Evolutionary conservation across 495 filamentous ascomycete species (phyloP).

Genomic region (Daldinia loculata): DNA sequence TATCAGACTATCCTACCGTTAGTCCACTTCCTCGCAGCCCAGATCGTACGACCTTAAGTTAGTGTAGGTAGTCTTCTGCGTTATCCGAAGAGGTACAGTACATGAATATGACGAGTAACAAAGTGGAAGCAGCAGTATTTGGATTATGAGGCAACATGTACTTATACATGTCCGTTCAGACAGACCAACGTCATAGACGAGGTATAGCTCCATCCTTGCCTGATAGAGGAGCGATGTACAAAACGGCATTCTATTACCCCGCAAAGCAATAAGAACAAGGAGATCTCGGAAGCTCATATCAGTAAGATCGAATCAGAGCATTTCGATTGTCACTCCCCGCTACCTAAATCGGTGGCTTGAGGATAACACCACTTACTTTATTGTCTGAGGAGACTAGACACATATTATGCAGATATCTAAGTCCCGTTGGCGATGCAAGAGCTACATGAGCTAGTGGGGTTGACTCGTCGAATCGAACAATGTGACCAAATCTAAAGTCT

Average conservation of each 20-base stretch:
- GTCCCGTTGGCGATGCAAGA: neutral
- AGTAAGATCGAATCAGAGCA: constrained; percentile 30
- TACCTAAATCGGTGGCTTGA: constrained; percentile 31
- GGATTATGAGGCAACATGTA: neutral
- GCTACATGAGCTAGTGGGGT: neutral
- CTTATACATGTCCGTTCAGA: neutral
- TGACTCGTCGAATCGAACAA: neutral
- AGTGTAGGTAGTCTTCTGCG: neutral
- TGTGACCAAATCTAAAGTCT: neutral
- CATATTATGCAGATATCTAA: neutral
- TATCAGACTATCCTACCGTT: neutral
- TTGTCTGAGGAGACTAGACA: neutral
- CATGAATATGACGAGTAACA: neutral
- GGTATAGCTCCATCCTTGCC: constrained; percentile 26
- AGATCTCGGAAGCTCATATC: constrained; percentile 35
- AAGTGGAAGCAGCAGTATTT: neutral
- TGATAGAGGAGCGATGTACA: constrained; percentile 35
- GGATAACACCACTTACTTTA: constrained; percentile 33
- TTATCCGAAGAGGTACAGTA: neutral
- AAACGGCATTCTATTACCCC: constrained; percentile 32
- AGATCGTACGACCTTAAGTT: constrained; percentile 22
- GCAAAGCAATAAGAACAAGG: constrained; percentile 41
- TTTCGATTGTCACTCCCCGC: constrained; percentile 35
- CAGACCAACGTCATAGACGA: constrained; percentile 38
- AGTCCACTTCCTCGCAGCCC: constrained; percentile 1